These are phyloP conservation scores for Solanum sitiens DNA, from an alignment of 257 asterid genomes.

Conservation along the genomic window DNA sequence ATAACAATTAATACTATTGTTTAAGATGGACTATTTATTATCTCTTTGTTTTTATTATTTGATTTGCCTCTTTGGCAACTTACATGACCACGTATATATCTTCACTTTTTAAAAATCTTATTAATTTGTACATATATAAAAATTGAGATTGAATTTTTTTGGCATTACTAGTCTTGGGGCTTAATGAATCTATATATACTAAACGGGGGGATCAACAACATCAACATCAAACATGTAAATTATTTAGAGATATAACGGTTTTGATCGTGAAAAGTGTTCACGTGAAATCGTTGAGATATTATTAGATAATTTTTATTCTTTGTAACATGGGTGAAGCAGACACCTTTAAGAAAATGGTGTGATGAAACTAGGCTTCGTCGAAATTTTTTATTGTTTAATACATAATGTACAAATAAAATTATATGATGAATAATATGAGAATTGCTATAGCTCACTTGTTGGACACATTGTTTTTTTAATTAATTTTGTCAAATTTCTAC, in stretches of 20 bases:
- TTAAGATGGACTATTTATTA: background rate
- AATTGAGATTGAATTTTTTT: background rate
- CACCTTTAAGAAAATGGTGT: background rate
- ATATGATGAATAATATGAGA: background rate
- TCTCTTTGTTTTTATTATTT: constrained; percentile 4
- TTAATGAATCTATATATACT: background rate
- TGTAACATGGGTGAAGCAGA: background rate
- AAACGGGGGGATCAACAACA: background rate
- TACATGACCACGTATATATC: background rate
- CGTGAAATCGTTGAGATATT: background rate
- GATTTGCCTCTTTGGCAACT: background rate
- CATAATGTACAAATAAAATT: background rate
- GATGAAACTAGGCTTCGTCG: too few relatives aligned
- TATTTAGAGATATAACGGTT: background rate
- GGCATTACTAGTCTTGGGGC: background rate
- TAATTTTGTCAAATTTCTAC: background rate
- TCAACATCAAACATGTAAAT: background rate
- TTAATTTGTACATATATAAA: background rate
- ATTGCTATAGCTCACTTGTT: background rate
- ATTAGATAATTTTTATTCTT: background rate
- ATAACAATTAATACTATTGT: constrained; percentile 1
- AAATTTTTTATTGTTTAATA: too few relatives aligned
- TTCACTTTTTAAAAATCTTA: background rate
- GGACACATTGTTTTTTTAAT: background rate
- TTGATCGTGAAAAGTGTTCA: background rate